Conservation (phyloP, 164 flowering plant genomes). For the Umbilicus rupestris region DNA sequence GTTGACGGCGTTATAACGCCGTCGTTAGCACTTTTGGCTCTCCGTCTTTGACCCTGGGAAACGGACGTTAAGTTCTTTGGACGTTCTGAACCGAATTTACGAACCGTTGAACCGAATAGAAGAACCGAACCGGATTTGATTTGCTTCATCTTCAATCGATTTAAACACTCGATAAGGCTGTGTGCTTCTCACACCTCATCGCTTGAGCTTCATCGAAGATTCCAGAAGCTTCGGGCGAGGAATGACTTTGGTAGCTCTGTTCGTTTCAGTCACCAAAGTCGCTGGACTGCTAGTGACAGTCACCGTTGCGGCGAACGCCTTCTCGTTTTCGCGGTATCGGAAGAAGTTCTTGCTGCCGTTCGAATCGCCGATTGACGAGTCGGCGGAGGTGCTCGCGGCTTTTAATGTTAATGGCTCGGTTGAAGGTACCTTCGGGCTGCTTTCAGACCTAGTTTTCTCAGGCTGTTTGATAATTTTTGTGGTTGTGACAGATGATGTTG, state of each 20-base stretch:
- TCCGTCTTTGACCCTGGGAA: neutral
- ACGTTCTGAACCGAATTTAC: no score
- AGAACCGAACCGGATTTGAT: neutral
- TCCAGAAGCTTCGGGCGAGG: neutral
- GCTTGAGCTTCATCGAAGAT: neutral
- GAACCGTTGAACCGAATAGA: no score
- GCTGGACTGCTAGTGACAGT: constrained; percentile 65
- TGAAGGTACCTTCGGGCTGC: constrained; percentile 1
- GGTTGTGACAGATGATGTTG: neutral
- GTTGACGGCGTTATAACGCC: neutral
- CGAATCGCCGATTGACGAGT: constrained; percentile 69
- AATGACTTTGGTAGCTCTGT: constrained; percentile 43
- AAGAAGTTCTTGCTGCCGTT: constrained; percentile 46
- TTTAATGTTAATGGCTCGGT: constrained; percentile 39
- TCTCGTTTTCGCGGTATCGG: constrained; percentile 66
- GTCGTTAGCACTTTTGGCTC: neutral
- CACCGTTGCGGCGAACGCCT: constrained; percentile 72
- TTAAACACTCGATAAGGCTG: neutral
- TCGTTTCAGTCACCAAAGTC: constrained; percentile 70
- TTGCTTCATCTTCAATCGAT: neutral
- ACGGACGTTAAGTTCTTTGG: neutral
- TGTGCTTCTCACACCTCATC: constrained; percentile 5
- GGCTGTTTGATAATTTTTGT: no score
- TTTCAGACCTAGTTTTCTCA: neutral
- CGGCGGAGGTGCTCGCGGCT: constrained; percentile 58